Evolutionary conservation across 768 basidiomycete genomes (phyloP), one percentile per base, ranked within the genome.

Genomic region (Lentinula sp.): DNA sequence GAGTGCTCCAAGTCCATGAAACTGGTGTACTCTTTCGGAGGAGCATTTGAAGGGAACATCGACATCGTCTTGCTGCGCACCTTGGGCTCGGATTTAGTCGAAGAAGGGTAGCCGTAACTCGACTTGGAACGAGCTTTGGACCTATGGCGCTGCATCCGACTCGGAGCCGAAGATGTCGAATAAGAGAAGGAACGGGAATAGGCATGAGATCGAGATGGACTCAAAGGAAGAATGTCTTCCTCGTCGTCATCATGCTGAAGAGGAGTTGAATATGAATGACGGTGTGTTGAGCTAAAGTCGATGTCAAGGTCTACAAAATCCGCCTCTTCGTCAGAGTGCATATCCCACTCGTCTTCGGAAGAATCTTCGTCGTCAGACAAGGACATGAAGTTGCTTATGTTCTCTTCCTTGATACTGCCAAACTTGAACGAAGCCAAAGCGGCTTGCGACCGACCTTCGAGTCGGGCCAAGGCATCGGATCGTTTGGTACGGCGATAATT

Each of bases 351-450:
- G 35, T 60, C 49, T n/a, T 60, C 49, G 15, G 43, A 46, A 48
- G 45, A 48, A 21, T 60, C 59, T 16, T 56, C 59, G 28, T 60
- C 59, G 5, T 60, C 59, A 21, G 49, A 51, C 49, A 60, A 32
- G 15, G 45, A 49, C 49, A 60, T 60, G 40, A 60, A 60, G 59
- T 51, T 60, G n/a, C 50, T 60, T n/a, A 31, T n/a, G 16, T 7
- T 13, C 59, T 42, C 59, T 42, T 46, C 57, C 16, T 50, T 50
- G 40, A 50, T 42, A 18, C 50, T 15, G 28, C 48, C 45, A n/a
- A 48, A 50, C 15, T 49, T 59, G 13, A 51, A 51, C 13, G 45
- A 52, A 31, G 57, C 32, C n/a, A 57, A 18, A 3, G 57, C 49
- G 35, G 31, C 39, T 31, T 39, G 46, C 0, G 59, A 16, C 3